phyloP scores from a whole-genome alignment of 1,284 basidiomycete genomes.

The Mycena citricolor region DNA sequence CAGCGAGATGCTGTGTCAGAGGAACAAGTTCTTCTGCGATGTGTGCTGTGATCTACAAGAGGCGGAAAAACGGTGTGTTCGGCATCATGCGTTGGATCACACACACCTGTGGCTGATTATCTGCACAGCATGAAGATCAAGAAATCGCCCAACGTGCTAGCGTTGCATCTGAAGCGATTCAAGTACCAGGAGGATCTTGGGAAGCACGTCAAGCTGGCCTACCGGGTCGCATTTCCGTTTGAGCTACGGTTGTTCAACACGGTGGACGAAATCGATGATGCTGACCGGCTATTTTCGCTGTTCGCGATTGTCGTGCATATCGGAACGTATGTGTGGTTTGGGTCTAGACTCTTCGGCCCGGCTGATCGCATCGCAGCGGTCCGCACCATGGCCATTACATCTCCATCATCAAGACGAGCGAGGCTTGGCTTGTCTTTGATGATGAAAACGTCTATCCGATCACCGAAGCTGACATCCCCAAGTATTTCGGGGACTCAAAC shows the following conservation, averaged over 20 bases:
- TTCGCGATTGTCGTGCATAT: slow-evolving; percentile 98
- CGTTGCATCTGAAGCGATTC: slow-evolving; percentile 96
- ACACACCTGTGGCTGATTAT: slow-evolving; percentile 19
- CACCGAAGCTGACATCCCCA: slow-evolving; percentile 85
- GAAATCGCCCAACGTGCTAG: slow-evolving; percentile 90
- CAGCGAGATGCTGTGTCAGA: slow-evolving; percentile 96
- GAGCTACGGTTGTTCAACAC: slow-evolving; percentile 96
- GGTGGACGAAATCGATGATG: slow-evolving; percentile 88
- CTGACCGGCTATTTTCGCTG: slow-evolving; percentile 88
- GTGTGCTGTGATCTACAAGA: slow-evolving; percentile 95
- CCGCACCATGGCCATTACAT: slow-evolving; percentile 98
- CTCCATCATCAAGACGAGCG: slow-evolving; percentile 86
- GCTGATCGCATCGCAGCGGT: slow-evolving; percentile 54
- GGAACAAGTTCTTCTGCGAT: slow-evolving; percentile 99
- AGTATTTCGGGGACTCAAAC: slow-evolving; percentile 91
- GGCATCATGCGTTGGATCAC: slow-evolving; percentile 15
- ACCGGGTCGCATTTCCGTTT: slow-evolving; percentile 94
- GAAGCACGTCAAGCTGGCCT: slow-evolving; percentile 91
- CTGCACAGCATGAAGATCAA: slow-evolving; percentile 92
- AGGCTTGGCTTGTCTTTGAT: slow-evolving; percentile 92
- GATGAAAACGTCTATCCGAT: slow-evolving; percentile 91
- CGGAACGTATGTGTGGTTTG: slow-evolving; percentile 71
- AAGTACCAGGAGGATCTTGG: slow-evolving; percentile 92
- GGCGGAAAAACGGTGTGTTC: slow-evolving; percentile 88
- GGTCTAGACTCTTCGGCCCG: slow-evolving; percentile 10